These are phyloP conservation scores for Aspergillus clavatus DNA, from an alignment of 2,329 filamentous ascomycete species.

Conservation along the genomic window DNA sequence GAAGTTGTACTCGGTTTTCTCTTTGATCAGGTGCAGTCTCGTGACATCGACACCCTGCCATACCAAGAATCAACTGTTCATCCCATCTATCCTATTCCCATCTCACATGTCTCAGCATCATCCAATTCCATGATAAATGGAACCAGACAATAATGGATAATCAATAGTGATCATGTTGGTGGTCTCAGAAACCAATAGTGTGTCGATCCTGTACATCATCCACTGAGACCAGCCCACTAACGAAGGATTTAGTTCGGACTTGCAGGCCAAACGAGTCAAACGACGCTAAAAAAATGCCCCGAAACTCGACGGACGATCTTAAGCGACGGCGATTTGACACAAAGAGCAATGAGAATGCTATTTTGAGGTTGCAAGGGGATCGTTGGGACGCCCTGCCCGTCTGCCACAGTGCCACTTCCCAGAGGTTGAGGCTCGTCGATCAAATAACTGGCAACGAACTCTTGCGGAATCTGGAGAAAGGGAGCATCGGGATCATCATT, in stretches of 20 bases:
- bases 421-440: conserved; percentile 7
- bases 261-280: not conserved
- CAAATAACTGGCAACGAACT: conserved; percentile 6
- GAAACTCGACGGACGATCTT: not conserved
- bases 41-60: not conserved
- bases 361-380: conserved; percentile 13
- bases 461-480: conserved; percentile 13
- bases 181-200: conserved; percentile 18
- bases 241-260: not conserved
- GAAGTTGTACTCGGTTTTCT: not conserved
- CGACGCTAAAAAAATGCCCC: not conserved
- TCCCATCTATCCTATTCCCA: not conserved
- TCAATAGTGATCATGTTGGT: conserved; percentile 11
- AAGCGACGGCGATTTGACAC: not conserved
- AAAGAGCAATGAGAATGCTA: conserved; percentile 5
- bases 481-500: conserved; percentile 15
- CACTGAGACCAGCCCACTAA: not conserved
- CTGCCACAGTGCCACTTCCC: not conserved
- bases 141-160: conserved; percentile 1
- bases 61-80: not conserved
- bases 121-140: not conserved
- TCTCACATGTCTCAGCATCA: conserved; percentile 9
- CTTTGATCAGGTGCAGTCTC: not conserved
- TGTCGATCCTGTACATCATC: conserved; percentile 16
- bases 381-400: conserved; percentile 6